These are phyloP conservation scores for Pontederia paniculata DNA, from an alignment of 176 grass and related monocot species.

Conservation along the genomic window DNA sequence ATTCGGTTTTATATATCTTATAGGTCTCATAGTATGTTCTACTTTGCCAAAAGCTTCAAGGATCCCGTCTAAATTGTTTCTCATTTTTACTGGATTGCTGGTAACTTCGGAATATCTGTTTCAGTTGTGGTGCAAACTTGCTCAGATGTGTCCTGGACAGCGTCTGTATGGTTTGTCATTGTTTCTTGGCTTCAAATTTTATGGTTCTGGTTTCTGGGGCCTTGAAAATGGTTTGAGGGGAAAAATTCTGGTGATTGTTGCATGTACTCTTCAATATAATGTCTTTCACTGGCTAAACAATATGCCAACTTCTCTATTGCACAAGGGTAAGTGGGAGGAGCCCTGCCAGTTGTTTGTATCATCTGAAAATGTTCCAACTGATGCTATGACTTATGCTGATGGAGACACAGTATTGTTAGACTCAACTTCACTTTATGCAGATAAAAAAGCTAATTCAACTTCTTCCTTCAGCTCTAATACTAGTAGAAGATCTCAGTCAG, in stretches of 20 bases:
- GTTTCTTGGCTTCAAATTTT: conserved; percentile 77
- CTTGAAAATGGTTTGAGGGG: conserved; percentile 67
- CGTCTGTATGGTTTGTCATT: conserved; percentile 40
- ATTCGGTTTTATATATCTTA: conserved; percentile 70
- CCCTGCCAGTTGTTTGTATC: conserved; percentile 88
- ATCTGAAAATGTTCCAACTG: conserved; percentile 23
- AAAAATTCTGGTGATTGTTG: conserved; percentile 85
- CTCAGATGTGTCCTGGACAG: conserved; percentile 87
- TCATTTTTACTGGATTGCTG: conserved; percentile 83
- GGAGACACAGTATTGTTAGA: conserved; percentile 34
- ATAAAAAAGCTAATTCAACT: conserved; percentile 36
- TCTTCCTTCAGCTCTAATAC: conserved; percentile 26
- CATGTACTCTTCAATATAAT: conserved; percentile 91
- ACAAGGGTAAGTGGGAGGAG: conserved; percentile 83
- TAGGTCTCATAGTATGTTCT: conserved; percentile 75
- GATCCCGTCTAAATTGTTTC: conserved; percentile 82
- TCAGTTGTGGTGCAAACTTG: conserved; percentile 84
- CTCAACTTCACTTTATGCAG: conserved; percentile 45
- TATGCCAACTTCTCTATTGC: conserved; percentile 60
- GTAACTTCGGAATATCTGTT: conserved; percentile 77
- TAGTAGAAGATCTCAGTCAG: conserved; percentile 36
- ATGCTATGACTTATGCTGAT: conserved; percentile 21
- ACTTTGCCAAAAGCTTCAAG: conserved; percentile 74
- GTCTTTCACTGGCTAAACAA: conserved; percentile 85
- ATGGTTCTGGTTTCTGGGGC: conserved; percentile 88